A percentile compares a stretch with the other conserved stretches of the same genome.
phyloP scores from a whole-genome alignment of 768 basidiomycete species.

The Collybiopsis luxurians region DNA sequence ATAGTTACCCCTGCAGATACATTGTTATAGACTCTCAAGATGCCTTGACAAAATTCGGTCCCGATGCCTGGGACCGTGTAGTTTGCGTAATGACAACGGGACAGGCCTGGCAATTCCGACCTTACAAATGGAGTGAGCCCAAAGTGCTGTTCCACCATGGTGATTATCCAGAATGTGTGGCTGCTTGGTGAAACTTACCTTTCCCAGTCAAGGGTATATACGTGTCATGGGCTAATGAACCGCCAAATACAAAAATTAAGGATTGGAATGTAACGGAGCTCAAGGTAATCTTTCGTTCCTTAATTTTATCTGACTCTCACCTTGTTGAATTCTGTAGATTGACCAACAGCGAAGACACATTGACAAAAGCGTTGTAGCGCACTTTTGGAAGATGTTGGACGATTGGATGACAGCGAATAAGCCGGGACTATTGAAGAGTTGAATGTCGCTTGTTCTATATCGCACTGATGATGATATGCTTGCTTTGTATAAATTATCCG shows the following conservation, averaged over 20 bases:
- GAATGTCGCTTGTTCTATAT: too few relatives aligned
- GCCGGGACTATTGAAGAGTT: constrained; percentile 60
- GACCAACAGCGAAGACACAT: constrained; percentile 87
- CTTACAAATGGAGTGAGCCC: constrained; percentile 97
- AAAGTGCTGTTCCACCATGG: constrained; percentile 91
- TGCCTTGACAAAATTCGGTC: constrained; percentile 86
- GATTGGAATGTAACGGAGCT: constrained; percentile 98
- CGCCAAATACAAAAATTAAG: constrained; percentile 82
- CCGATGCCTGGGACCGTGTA: constrained; percentile 95
- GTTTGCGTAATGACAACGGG: constrained; percentile 98
- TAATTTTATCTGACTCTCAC: background rate
- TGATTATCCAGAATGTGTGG: constrained; percentile 27
- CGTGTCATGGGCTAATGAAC: constrained; percentile 92
- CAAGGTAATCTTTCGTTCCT: constrained; percentile 50
- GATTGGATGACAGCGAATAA: constrained; percentile 81
- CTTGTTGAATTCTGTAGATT: constrained; percentile 49
- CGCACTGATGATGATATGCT: constrained; percentile 11
- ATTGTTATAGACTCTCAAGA: constrained; percentile 92
- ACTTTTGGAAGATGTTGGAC: constrained; percentile 94
- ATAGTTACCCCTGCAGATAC: constrained; percentile 43
- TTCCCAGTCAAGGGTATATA: constrained; percentile 88
- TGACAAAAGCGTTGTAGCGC: constrained; percentile 92
- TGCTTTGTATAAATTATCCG: background rate
- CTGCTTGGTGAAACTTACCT: background rate
- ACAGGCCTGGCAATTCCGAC: constrained; percentile 96